These are phyloP conservation scores for Suhomyces prunicola DNA, from an alignment of 805 yeast species.

Conservation along the genomic window DNA sequence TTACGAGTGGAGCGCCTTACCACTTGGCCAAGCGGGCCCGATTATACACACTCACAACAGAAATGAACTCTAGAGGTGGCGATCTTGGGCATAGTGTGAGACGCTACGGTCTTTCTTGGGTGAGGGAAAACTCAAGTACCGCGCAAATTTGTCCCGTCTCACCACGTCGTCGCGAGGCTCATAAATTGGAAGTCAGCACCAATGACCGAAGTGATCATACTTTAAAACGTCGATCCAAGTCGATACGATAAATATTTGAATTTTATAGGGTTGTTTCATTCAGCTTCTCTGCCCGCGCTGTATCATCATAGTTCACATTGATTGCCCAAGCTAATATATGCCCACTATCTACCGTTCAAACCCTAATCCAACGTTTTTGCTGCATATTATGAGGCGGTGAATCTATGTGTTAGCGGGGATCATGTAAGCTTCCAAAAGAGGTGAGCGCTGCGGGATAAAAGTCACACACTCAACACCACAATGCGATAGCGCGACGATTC, in stretches of 20 bases:
- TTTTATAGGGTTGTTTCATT: too few species aligned
- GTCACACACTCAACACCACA: background rate
- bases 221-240: background rate
- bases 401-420: background rate
- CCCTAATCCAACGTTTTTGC: background rate
- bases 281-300: background rate
- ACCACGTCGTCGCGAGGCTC: background rate
- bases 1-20: conserved; percentile 55
- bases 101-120: too few species aligned
- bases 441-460: background rate
- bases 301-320: background rate
- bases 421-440: background rate
- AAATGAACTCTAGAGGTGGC: background rate
- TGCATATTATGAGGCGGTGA: background rate
- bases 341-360: background rate
- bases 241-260: background rate
- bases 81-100: too few species aligned
- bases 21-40: conserved; percentile 52
- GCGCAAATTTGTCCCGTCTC: background rate
- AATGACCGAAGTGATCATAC: too few species aligned
- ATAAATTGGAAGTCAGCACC: background rate
- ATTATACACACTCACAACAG: background rate
- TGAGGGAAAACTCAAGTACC: background rate
- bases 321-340: too few species aligned
- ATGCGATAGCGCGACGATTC: background rate